Conservation (phyloP, 768 basidiomycete species). For the Tricholoma terreum region DNA sequence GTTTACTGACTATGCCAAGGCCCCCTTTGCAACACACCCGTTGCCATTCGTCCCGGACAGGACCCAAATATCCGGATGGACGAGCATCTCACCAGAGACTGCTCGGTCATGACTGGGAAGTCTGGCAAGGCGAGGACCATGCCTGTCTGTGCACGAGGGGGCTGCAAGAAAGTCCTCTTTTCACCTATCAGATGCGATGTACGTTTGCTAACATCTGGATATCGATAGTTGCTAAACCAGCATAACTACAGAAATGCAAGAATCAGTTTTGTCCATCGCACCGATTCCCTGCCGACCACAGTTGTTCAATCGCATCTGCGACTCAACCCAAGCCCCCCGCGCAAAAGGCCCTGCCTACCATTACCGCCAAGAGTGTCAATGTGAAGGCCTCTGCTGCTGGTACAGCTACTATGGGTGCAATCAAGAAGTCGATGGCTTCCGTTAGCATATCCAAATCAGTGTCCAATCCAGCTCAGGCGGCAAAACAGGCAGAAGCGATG, state of each 20-base stretch:
- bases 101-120: conserved; percentile 67
- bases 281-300: conserved; percentile 75
- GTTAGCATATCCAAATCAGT: conserved; percentile 20
- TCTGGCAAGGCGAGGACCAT: conserved; percentile 40
- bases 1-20: conserved; percentile 35
- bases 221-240: background rate
- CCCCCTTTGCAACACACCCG: conserved; percentile 73
- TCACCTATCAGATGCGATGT: conserved; percentile 75
- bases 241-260: conserved; percentile 53
- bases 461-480: conserved; percentile 11
- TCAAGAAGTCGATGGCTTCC: conserved; percentile 34
- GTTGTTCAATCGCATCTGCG: conserved; percentile 36
- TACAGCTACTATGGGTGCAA: conserved; percentile 16
- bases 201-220: conserved; percentile 26
- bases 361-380: conserved; percentile 39
- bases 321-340: conserved; percentile 12
- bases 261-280: conserved; percentile 75
- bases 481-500: conserved; percentile 16
- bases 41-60: conserved; percentile 72
- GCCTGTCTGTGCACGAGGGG: conserved; percentile 57
- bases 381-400: conserved; percentile 35
- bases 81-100: conserved; percentile 62
- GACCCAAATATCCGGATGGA: conserved; percentile 86
- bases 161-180: conserved; percentile 72
- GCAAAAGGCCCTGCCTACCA: conserved; percentile 24